These are phyloP conservation scores for Suhomyces wounanorum DNA, from an alignment of 1,139 yeast genomes.

Conservation along the genomic window DNA sequence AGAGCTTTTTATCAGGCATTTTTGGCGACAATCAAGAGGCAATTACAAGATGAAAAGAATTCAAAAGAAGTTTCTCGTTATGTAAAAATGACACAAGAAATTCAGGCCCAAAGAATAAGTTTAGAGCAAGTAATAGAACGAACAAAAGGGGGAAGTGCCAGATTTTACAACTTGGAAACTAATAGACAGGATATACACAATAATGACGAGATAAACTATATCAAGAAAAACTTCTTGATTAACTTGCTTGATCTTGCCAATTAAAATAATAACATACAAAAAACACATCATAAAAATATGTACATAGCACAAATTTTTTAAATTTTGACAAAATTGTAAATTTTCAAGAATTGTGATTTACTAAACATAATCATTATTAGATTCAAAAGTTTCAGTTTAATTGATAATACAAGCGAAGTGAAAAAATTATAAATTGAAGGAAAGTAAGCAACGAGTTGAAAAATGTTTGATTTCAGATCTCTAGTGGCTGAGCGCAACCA, in stretches of 20 bases:
- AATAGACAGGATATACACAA: conserved; percentile 18
- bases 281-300: background rate
- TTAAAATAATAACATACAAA: background rate
- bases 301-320: background rate
- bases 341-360: too few species aligned
- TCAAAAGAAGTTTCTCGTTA: background rate
- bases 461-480: background rate
- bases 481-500: background rate
- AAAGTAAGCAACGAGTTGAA: background rate
- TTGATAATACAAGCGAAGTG: too few species aligned
- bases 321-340: too few species aligned
- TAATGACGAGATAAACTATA: conserved; percentile 26
- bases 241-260: conserved; percentile 18
- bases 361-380: too few species aligned
- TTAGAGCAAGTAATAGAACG: conserved; percentile 15
- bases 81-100: conserved; percentile 13
- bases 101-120: conserved; percentile 15
- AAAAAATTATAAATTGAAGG: background rate
- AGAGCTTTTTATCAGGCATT: conserved; percentile 19
- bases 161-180: conserved; percentile 8
- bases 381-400: too few species aligned
- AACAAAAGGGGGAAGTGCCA: conserved; percentile 8
- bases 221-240: conserved; percentile 28
- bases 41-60: background rate
- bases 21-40: conserved; percentile 15